Base-by-base conservation (phyloP, 2,329 filamentous ascomycete species). In the Diplocarpon mali region DNA sequence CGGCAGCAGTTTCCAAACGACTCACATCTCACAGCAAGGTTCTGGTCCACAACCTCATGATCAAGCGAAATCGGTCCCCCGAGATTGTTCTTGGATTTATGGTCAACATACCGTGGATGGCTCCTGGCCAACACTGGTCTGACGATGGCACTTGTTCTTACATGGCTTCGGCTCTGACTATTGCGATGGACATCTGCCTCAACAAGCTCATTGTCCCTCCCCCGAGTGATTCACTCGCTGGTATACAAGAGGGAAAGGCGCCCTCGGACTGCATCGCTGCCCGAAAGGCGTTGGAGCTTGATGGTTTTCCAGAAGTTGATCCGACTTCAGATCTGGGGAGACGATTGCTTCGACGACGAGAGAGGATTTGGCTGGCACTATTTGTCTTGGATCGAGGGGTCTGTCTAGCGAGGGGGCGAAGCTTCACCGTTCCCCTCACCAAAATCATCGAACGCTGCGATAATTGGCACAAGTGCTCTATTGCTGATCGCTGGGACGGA, bases 21-120 rank as follows among this genome's bases (percentile, higher is more conserved):
- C 66, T 86, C 1, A 76, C 78, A 0, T 71, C 75, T 42, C 82
- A 86, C 52, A 73, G 73, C 50, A 78, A 75, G 49, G 67, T 67
- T 17, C 69, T 86, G 3, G 80, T 78, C 0, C 72, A 78, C 20
- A 69, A 73, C 24, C 71, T 85, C 35, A 76, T 81, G 40, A 64
- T 70, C 0, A 70, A 73, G 37, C 74, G 80, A 2, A 73, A 78
- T 55, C 73, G 79, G 45, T 86, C 82, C 0, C 79, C 84, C 5
- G 82, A 86, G 58, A 84, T 86, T 45, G 77, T 86, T 0, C 65
- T 86, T 1, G 82, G 78, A 0, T 85, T 85, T 57, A 81, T 86
- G 76, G 72, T 84, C 28, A 85, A 85, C 49, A 73, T 86, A 6
- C 82, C 82, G 0, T 86, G 82, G 82, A 84, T 85, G 72, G 75